A percentile compares a stretch with the other conserved stretches of the same genome.
Conservation (phyloP, 768 basidiomycete genomes). For the Suillus lakei region DNA sequence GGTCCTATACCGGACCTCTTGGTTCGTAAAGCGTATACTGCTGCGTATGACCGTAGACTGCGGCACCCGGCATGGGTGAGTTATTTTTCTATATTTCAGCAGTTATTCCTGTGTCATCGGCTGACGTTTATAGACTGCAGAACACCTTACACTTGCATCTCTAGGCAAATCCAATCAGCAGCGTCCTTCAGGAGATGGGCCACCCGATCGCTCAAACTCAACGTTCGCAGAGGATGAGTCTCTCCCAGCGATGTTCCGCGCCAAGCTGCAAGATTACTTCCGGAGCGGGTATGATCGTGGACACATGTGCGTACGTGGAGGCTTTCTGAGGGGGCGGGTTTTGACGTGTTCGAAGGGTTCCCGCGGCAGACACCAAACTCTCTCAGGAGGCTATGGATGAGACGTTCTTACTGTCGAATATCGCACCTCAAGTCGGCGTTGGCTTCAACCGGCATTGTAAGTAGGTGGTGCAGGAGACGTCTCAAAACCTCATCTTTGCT, state of each 20-base stretch:
- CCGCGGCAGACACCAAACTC: constrained; percentile 92
- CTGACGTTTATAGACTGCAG: constrained; percentile 83
- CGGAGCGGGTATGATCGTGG: constrained; percentile 94
- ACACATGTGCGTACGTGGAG: constrained; percentile 76
- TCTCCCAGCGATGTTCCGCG: constrained; percentile 78
- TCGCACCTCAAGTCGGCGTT: constrained; percentile 96
- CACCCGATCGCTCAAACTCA: constrained; percentile 75
- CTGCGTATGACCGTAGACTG: constrained; percentile 88
- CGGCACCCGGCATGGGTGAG: constrained; percentile 94
- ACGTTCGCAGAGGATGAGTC: constrained; percentile 83
- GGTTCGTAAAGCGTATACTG: constrained; percentile 81
- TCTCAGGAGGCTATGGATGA: constrained; percentile 96
- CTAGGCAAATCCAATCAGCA: constrained; percentile 54
- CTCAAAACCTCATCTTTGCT: neutral
- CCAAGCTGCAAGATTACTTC: constrained; percentile 88
- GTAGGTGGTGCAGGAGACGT: constrained; percentile 25
- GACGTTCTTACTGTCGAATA: constrained; percentile 93
- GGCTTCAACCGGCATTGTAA: constrained; percentile 97
- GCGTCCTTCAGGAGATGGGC: constrained; percentile 38
- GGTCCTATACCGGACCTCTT: constrained; percentile 86
- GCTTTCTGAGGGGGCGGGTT: neutral
- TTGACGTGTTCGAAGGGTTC: constrained; percentile 62
- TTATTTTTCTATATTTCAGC: neutral
- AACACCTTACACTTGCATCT: constrained; percentile 86
- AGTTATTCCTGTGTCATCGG: neutral